Conservation (phyloP, 306 rosid species). For the Canavalia ensiformis region DNA sequence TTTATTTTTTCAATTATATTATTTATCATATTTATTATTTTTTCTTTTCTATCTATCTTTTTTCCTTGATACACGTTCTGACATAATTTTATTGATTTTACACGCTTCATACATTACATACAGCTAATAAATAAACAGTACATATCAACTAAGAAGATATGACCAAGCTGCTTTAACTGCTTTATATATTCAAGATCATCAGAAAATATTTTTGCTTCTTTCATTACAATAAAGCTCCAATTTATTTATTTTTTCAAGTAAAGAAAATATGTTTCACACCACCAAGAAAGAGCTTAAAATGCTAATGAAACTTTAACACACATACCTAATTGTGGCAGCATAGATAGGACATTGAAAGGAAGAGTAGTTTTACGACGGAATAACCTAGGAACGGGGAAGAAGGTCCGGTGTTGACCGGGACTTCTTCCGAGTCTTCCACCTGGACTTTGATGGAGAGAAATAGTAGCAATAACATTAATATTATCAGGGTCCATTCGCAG, state of each 20-base stretch:
- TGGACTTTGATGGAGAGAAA: constrained; percentile 77
- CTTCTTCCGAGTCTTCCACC: constrained; percentile 42
- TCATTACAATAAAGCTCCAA: constrained; percentile 99
- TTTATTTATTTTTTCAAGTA: constrained; percentile 66
- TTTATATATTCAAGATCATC: constrained; percentile 95
- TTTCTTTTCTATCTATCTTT: too few species aligned
- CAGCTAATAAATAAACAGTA: constrained; percentile 6
- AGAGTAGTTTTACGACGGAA: constrained; percentile 66
- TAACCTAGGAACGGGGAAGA: constrained; percentile 56
- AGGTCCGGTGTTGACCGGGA: constrained; percentile 53
- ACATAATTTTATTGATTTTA: neutral
- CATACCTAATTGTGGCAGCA: constrained; percentile 89
- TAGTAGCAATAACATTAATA: neutral
- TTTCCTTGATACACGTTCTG: too few species aligned
- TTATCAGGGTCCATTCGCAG: constrained; percentile 46
- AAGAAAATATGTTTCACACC: constrained; percentile 10
- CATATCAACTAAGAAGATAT: neutral
- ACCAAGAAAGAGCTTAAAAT: constrained; percentile 35
- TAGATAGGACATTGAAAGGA: constrained; percentile 72
- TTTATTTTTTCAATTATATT: too few species aligned
- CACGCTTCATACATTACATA: constrained; percentile 1
- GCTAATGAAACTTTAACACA: constrained; percentile 10
- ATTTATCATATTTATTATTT: too few species aligned
- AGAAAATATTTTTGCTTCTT: constrained; percentile 84
- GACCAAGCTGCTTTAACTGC: constrained; percentile 93